These are phyloP conservation scores for Boletus vinaceobasis DNA, from an alignment of 768 basidiomycete species.

Conservation along the genomic window DNA sequence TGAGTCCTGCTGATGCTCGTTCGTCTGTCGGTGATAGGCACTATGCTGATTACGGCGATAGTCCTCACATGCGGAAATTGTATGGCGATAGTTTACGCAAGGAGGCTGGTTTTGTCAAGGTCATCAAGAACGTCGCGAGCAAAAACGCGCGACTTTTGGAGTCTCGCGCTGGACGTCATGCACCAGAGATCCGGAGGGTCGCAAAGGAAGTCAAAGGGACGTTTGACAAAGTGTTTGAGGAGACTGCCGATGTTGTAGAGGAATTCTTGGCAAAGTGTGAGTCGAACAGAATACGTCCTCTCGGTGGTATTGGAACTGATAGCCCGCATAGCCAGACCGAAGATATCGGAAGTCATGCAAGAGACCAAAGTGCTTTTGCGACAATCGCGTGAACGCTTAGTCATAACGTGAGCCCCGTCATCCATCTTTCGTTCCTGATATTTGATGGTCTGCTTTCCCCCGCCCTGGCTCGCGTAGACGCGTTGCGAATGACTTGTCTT, in stretches of 20 bases:
- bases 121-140: constrained; percentile 90
- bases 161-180: constrained; percentile 73
- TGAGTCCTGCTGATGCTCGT: constrained; percentile 37
- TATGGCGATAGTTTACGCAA: constrained; percentile 93
- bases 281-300: constrained; percentile 23
- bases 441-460: neutral
- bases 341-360: constrained; percentile 83
- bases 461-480: constrained; percentile 44
- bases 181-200: constrained; percentile 77
- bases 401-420: constrained; percentile 71
- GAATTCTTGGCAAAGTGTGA: constrained; percentile 89
- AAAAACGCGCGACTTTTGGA: constrained; percentile 78
- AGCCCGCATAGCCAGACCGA: constrained; percentile 66
- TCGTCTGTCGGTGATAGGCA: neutral
- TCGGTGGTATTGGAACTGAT: constrained; percentile 5
- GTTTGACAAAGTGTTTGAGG: constrained; percentile 93
- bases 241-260: constrained; percentile 89
- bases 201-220: constrained; percentile 91
- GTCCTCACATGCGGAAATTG: constrained; percentile 97
- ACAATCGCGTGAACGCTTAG: constrained; percentile 84
- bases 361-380: constrained; percentile 90
- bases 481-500: constrained; percentile 75
- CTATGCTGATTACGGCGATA: constrained; percentile 29
- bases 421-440: neutral
- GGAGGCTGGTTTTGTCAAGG: constrained; percentile 96